Evolutionary conservation across 2,329 filamentous ascomycete genomes (phyloP).

Genomic region (Colletotrichum sp.): DNA sequence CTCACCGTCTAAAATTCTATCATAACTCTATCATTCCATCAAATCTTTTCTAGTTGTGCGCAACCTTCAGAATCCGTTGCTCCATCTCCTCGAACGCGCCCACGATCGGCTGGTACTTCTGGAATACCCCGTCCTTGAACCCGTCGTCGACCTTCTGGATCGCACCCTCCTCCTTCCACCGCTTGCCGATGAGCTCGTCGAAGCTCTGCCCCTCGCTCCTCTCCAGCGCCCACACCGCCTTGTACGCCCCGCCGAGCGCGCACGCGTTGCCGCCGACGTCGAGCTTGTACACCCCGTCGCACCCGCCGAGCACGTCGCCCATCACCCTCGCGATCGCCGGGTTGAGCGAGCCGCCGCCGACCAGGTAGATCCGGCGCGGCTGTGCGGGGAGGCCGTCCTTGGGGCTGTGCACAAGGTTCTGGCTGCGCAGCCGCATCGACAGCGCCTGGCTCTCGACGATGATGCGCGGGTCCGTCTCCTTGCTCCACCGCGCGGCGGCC

Average conservation of each 20-base stretch:
- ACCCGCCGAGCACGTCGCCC: slow-evolving; percentile 86
- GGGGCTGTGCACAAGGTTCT: slow-evolving; percentile 68
- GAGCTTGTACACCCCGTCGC: slow-evolving; percentile 89
- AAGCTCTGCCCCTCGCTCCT: slow-evolving; percentile 74
- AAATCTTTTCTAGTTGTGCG: slow-evolving; percentile 26
- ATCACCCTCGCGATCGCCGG: slow-evolving; percentile 84
- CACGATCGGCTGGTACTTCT: slow-evolving; percentile 78
- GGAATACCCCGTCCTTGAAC: slow-evolving; percentile 76
- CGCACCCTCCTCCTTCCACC: slow-evolving; percentile 87
- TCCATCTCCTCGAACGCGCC: slow-evolving; percentile 82
- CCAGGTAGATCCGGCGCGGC: slow-evolving; percentile 89
- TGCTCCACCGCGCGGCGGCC: slow-evolving; percentile 47
- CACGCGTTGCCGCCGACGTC: slow-evolving; percentile 96
- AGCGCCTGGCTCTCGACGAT: slow-evolving; percentile 97
- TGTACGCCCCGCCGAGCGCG: slow-evolving; percentile 92
- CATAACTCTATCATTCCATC: background rate
- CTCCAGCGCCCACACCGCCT: slow-evolving; percentile 92
- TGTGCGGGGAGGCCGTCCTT: slow-evolving; percentile 74
- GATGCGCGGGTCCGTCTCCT: slow-evolving; percentile 76
- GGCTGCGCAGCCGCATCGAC: slow-evolving; percentile 85
- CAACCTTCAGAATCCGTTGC: slow-evolving; percentile 60
- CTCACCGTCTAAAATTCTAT: background rate
- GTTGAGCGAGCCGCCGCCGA: slow-evolving; percentile 91
- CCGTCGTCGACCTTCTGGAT: slow-evolving; percentile 84
- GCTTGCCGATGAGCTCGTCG: slow-evolving; percentile 81